Conservation (phyloP, 306 rosid genomes). For the Malus sylvestris region DNA sequence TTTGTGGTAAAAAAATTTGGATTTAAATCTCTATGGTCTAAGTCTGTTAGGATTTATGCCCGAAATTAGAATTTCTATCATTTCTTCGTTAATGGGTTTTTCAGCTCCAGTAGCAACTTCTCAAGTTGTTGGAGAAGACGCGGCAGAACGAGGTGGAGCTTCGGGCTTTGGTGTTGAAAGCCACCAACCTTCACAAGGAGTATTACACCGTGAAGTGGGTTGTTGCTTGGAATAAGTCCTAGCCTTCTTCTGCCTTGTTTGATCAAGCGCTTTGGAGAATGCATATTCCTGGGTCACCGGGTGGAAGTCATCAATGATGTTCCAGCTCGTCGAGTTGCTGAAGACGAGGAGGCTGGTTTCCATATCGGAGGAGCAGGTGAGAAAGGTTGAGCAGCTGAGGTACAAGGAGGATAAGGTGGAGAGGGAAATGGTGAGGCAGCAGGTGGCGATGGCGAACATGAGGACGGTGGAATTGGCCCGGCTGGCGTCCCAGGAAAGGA, state of each 20-base stretch:
- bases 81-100: not conserved
- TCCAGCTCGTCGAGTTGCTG: slow-evolving; percentile 10
- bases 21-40: no score
- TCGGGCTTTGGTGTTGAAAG: slow-evolving; percentile 25
- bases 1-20: no score
- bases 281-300: slow-evolving; percentile 31
- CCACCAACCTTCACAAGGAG: slow-evolving; percentile 46
- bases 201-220: slow-evolving; percentile 67
- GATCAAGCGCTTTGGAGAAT: slow-evolving; percentile 37
- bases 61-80: no score
- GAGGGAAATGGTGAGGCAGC: slow-evolving; percentile 41
- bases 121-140: not conserved
- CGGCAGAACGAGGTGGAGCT: slow-evolving; percentile 17
- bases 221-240: slow-evolving; percentile 45
- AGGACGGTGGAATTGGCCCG: slow-evolving; percentile 36
- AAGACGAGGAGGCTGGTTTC: not conserved
- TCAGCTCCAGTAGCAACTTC: slow-evolving; percentile 41
- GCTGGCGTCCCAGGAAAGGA: slow-evolving; percentile 1
- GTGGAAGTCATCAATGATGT: slow-evolving; percentile 44
- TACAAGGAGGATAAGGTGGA: slow-evolving; percentile 37
- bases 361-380: slow-evolving; percentile 23
- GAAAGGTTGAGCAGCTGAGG: slow-evolving; percentile 17
- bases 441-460: slow-evolving; percentile 48
- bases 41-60: no score
- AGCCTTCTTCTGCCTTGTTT: slow-evolving; percentile 42